phyloP scores from a whole-genome alignment of 129 eudicot genomes.

The Pittosporum tobira region DNA sequence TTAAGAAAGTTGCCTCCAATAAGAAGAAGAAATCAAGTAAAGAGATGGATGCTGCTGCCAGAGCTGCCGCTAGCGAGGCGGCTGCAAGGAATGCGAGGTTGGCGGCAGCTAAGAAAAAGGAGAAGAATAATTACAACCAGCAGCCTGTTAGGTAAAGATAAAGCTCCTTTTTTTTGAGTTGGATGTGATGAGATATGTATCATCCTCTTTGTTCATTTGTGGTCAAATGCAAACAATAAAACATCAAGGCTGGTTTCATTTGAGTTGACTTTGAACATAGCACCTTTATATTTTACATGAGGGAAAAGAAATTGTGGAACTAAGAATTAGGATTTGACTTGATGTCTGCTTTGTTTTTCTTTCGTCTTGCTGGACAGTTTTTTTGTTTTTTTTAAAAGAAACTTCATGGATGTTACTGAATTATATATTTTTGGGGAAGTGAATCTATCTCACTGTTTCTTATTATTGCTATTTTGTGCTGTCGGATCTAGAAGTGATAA shows the following conservation, averaged over 20 bases:
- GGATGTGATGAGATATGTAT: conserved; percentile 15
- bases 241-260: conserved; percentile 26
- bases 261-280: conserved; percentile 25
- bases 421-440: conserved; percentile 9
- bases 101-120: conserved; percentile 92
- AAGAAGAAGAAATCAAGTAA: conserved; percentile 84
- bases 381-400: conserved; percentile 6
- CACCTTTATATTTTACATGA: conserved; percentile 22
- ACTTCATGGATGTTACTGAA: conserved; percentile 6
- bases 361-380: conserved; percentile 4
- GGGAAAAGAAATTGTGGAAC: conserved; percentile 17
- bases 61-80: conserved; percentile 83
- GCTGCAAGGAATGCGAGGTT: conserved; percentile 88
- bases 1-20: conserved; percentile 60
- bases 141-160: conserved; percentile 65
- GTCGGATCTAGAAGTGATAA: too few relatives aligned
- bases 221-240: conserved; percentile 38
- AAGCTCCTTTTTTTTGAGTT: neutral
- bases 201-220: conserved; percentile 18
- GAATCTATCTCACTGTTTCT: too few relatives aligned
- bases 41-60: conserved; percentile 80
- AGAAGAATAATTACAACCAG: conserved; percentile 93
- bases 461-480: too few relatives aligned
- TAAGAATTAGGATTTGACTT: conserved; percentile 17
- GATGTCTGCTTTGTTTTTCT: conserved; percentile 12